Conservation (phyloP, 257 asterid genomes). For the Jacaranda copaia region DNA sequence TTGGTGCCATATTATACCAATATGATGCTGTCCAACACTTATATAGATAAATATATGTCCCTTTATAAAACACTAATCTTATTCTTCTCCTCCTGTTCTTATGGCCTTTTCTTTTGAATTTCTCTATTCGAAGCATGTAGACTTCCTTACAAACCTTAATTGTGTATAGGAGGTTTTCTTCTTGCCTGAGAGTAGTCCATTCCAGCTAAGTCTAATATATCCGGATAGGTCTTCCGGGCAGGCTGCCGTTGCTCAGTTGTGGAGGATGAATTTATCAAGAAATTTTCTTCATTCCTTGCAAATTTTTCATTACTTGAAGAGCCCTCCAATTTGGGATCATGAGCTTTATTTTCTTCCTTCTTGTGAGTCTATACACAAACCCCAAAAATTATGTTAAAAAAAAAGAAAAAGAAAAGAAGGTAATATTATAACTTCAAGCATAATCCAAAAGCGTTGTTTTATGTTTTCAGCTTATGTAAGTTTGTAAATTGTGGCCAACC, state of each 20-base stretch:
- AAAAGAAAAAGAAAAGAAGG: neutral
- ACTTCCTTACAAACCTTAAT: slow-evolving; percentile 37
- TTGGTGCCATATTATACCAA: slow-evolving; percentile 36
- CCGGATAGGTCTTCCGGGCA: slow-evolving; percentile 49
- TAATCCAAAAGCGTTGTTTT: neutral
- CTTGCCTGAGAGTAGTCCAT: slow-evolving; percentile 88
- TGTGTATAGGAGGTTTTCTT: slow-evolving; percentile 83
- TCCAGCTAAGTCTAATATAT: slow-evolving; percentile 66
- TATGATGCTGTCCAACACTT: slow-evolving; percentile 35
- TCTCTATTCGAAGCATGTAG: neutral
- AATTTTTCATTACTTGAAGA: slow-evolving; percentile 36
- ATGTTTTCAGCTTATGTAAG: neutral
- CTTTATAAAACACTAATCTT: neutral
- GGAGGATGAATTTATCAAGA: slow-evolving; percentile 41
- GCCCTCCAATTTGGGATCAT: slow-evolving; percentile 23
- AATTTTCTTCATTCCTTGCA: slow-evolving; percentile 43
- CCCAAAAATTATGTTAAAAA: neutral
- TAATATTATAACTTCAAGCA: neutral
- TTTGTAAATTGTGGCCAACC: slow-evolving; percentile 54
- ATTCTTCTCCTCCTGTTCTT: neutral
- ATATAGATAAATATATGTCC: neutral
- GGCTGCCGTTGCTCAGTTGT: slow-evolving; percentile 32
- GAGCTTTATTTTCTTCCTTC: slow-evolving; percentile 45
- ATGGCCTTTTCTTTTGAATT: neutral
- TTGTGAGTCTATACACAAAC: slow-evolving; percentile 47